A percentile compares a stretch with the other conserved stretches of the same genome.
phyloP scores from a whole-genome alignment of 1,284 basidiomycete genomes.

The Ceratorhiza oryzae-sativae region DNA sequence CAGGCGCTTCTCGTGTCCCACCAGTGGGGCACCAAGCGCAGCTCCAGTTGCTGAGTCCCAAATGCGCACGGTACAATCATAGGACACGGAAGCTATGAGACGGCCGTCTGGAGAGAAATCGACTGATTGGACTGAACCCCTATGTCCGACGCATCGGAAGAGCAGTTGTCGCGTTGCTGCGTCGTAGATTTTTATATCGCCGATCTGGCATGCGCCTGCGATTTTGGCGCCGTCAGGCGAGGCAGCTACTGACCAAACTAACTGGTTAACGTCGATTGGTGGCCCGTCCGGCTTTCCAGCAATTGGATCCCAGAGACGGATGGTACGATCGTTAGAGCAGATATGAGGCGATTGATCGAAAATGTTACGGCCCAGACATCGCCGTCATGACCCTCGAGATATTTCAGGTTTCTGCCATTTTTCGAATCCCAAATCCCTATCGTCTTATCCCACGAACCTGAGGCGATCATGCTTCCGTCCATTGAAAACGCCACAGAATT shows the following conservation, averaged over 20 bases:
- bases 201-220: not conserved
- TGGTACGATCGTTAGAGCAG: conserved; percentile 25
- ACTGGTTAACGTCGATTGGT: not conserved
- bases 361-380: conserved; percentile 14
- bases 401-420: conserved; percentile 70
- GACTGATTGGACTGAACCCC: conserved; percentile 71
- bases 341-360: conserved; percentile 33
- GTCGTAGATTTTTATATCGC: conserved; percentile 10
- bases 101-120: conserved; percentile 82
- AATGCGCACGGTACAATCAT: conserved; percentile 85
- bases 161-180: not conserved
- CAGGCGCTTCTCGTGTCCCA: conserved; percentile 73
- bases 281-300: not conserved
- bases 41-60: conserved; percentile 79
- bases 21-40: conserved; percentile 66
- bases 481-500: not conserved
- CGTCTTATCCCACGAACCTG: not conserved
- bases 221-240: conserved; percentile 32
- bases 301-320: conserved; percentile 23
- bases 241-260: not conserved
- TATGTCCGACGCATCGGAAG: not conserved
- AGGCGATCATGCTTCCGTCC: conserved; percentile 11
- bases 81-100: conserved; percentile 84
- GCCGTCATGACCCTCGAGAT: conserved; percentile 59
- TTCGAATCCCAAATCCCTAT: conserved; percentile 84